phyloP scores from a whole-genome alignment of 1,284 basidiomycete genomes.

The Hemileia vastatrix region DNA sequence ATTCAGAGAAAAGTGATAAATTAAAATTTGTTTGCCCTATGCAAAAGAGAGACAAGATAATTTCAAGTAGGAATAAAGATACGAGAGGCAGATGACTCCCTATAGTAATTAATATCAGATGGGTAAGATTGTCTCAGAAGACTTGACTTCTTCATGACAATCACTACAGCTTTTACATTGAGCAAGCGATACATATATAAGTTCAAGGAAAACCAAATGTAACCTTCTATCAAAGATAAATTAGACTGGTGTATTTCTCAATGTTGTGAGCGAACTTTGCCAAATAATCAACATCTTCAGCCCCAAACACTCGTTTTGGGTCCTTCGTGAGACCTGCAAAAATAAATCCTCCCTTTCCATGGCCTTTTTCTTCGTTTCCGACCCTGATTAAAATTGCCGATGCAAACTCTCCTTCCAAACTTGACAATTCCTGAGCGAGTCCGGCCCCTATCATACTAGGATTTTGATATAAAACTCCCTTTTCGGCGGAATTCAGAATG shows the following conservation, averaged over 20 bases:
- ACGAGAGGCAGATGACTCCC: no score
- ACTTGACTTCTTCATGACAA: no score
- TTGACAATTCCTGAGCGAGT: background rate
- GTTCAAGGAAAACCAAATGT: no score
- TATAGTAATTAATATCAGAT: no score
- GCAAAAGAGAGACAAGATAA: no score
- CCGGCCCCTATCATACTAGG: slow-evolving; percentile 1
- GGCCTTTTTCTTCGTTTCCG: slow-evolving; percentile 27
- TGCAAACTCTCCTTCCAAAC: background rate
- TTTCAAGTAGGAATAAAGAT: no score
- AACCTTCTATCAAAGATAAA: no score
- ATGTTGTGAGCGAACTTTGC: slow-evolving; percentile 32
- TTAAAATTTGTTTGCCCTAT: no score
- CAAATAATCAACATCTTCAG: slow-evolving; percentile 30
- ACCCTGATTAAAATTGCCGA: slow-evolving; percentile 35
- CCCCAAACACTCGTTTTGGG: slow-evolving; percentile 28
- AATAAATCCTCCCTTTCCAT: slow-evolving; percentile 34
- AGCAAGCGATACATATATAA: no score
- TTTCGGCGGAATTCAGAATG: slow-evolving; percentile 3
- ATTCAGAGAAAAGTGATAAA: no score
- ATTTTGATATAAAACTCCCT: slow-evolving; percentile 19
- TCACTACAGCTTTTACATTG: no score
- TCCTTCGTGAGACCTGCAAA: slow-evolving; percentile 31
- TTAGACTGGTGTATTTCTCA: slow-evolving; percentile 23
- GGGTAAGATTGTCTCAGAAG: no score